Evolutionary conservation across 2,329 filamentous ascomycete species (phyloP).

Genomic region (Verticillium tricorpus): DNA sequence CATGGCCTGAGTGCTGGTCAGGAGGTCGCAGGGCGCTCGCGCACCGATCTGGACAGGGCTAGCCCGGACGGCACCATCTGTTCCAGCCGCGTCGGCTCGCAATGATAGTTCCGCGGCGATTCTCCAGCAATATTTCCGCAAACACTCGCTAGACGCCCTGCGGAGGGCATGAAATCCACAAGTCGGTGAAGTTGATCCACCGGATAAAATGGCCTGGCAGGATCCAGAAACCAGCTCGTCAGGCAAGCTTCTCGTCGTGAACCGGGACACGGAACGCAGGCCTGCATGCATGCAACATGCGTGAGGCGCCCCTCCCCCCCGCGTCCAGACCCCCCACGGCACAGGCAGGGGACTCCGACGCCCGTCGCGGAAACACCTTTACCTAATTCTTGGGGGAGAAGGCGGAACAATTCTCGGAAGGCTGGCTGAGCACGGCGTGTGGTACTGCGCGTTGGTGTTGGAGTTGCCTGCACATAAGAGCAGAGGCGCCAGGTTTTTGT

Average conservation of each 20-base stretch:
- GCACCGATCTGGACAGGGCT: neutral
- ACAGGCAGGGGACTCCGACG: neutral
- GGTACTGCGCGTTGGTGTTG: too few relatives aligned
- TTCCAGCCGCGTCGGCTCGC: neutral
- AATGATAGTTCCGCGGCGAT: neutral
- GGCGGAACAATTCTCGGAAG: neutral
- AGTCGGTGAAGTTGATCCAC: neutral
- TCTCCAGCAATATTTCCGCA: neutral
- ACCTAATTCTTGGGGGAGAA: neutral
- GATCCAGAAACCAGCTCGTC: neutral
- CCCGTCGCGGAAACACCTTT: neutral
- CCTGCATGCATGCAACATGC: neutral
- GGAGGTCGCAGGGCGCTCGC: neutral
- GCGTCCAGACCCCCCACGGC: neutral
- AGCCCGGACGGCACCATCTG: neutral
- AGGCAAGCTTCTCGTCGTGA: neutral
- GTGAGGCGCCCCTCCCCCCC: neutral
- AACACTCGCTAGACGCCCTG: neutral
- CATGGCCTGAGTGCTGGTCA: neutral
- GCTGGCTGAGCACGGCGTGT: neutral
- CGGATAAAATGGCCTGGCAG: neutral
- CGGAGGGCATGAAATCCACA: neutral
- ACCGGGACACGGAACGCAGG: neutral
- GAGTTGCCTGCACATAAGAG: too few relatives aligned
- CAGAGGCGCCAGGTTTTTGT: too few relatives aligned